Percentiles rank a stretch among this genome's conserved stretches.
Conservation (phyloP, 768 basidiomycete genomes). For the Strobilomyces confusus region DNA sequence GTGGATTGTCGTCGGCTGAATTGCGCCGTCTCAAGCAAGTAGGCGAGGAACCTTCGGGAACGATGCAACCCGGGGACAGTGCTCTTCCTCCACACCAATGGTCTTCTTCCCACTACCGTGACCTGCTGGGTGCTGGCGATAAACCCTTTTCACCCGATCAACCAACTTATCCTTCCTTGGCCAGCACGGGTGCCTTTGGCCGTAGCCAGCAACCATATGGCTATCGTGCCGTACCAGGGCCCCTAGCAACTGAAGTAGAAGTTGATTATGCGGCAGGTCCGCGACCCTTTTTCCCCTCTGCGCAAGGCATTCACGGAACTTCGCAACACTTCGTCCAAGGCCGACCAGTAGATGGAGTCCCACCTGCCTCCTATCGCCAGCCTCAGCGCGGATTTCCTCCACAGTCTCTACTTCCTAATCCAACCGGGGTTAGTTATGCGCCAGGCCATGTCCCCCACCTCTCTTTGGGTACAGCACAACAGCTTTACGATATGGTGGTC, state of each 20-base stretch:
- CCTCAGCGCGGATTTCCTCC: conserved; percentile 55
- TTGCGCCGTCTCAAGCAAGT: conserved; percentile 71
- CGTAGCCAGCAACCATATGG: conserved; percentile 52
- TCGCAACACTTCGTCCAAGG: conserved; percentile 48
- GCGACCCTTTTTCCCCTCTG: conserved; percentile 49
- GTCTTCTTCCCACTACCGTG: conserved; percentile 48
- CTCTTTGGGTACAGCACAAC: conserved; percentile 70
- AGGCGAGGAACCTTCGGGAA: conserved; percentile 40
- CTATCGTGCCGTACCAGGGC: conserved; percentile 41
- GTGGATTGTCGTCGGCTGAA: conserved; percentile 70
- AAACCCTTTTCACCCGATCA: conserved; percentile 44
- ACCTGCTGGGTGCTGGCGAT: conserved; percentile 34
- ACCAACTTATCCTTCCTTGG: conserved; percentile 65
- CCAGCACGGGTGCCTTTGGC: conserved; percentile 42
- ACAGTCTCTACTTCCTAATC: conserved; percentile 51
- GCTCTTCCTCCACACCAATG: conserved; percentile 45
- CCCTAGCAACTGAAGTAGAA: conserved; percentile 21
- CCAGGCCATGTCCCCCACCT: conserved; percentile 61
- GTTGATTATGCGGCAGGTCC: conserved; percentile 58
- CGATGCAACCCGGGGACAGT: conserved; percentile 34
- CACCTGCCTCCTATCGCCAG: conserved; percentile 56
- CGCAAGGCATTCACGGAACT: conserved; percentile 37
- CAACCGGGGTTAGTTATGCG: conserved; percentile 50
- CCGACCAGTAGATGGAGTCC: conserved; percentile 47
- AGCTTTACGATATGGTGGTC: conserved; percentile 77